Conservation (phyloP, 1,284 basidiomycete genomes). For the Cryptococcus neoformans region DNA sequence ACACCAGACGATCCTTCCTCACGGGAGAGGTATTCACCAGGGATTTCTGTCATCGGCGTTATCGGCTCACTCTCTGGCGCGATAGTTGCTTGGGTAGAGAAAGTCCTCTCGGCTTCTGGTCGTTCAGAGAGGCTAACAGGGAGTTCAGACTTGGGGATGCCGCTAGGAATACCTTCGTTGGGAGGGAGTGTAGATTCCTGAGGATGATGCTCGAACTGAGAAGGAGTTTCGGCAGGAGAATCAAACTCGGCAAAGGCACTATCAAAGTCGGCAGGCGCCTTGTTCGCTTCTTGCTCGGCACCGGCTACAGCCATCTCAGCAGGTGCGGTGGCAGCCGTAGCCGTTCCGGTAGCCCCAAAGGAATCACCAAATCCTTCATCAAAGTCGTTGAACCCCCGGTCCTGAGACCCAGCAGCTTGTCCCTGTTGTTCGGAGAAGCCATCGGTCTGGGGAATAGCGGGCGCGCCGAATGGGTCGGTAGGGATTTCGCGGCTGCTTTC, state of each 20-base stretch:
- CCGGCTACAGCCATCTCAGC: background rate
- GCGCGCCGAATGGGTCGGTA: conserved; percentile 5
- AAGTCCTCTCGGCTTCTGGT: conserved; percentile 29
- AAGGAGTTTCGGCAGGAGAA: conserved; percentile 55
- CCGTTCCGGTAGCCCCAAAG: conserved; percentile 16
- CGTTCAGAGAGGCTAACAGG: conserved; percentile 2
- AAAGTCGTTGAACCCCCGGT: conserved; percentile 19
- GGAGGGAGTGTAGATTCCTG: background rate
- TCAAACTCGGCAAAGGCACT: conserved; percentile 62
- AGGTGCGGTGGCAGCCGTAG: background rate
- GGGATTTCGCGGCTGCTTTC: background rate
- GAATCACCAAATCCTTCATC: conserved; percentile 41
- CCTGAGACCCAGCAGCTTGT: too few relatives aligned
- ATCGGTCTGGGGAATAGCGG: background rate
- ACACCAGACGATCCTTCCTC: background rate
- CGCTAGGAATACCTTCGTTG: conserved; percentile 45
- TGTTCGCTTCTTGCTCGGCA: background rate
- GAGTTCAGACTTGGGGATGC: conserved; percentile 29
- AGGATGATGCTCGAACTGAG: background rate
- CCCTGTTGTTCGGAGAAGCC: background rate
- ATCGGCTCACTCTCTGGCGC: conserved; percentile 27
- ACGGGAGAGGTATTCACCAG: background rate
- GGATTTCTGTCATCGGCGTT: conserved; percentile 15
- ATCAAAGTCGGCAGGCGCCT: conserved; percentile 41
- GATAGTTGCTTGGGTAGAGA: conserved; percentile 34